Evolutionary conservation across 2,329 filamentous ascomycete species (phyloP).

Genomic region (Alternaria triticina): DNA sequence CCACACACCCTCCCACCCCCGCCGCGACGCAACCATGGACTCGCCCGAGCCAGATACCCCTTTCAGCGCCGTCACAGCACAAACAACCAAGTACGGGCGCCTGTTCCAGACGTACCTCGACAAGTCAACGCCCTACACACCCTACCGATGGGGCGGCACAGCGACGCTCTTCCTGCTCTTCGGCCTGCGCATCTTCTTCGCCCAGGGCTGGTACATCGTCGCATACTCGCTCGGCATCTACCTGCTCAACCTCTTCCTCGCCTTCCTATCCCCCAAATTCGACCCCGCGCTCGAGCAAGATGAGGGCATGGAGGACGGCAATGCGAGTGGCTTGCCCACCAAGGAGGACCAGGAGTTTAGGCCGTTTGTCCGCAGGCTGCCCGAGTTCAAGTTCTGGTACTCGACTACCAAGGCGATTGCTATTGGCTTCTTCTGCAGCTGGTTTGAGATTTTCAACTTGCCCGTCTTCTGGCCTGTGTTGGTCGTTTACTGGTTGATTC

Average conservation of each 20-base stretch:
- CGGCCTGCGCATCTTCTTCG: slow-evolving; percentile 85
- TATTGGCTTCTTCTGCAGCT: slow-evolving; percentile 86
- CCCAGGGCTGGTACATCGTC: slow-evolving; percentile 99
- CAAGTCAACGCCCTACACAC: slow-evolving; percentile 85
- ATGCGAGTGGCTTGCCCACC: slow-evolving; percentile 79
- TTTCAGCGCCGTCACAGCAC: slow-evolving; percentile 86
- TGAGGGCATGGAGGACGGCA: slow-evolving; percentile 93
- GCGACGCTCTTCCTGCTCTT: slow-evolving; percentile 77
- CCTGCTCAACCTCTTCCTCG: slow-evolving; percentile 97
- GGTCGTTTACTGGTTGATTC: slow-evolving; percentile 98
- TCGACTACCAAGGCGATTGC: slow-evolving; percentile 85
- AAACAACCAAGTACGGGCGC: slow-evolving; percentile 76
- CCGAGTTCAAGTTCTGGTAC: slow-evolving; percentile 99
- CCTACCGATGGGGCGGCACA: slow-evolving; percentile 92
- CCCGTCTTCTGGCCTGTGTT: slow-evolving; percentile 99
- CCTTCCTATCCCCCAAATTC: slow-evolving; percentile 98
- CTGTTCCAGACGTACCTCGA: slow-evolving; percentile 95
- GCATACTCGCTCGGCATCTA: slow-evolving; percentile 98
- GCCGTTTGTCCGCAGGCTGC: slow-evolving; percentile 92
- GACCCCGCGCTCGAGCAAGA: slow-evolving; percentile 95
- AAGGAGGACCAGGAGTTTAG: slow-evolving; percentile 98
- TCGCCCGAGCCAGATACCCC: slow-evolving; percentile 87
- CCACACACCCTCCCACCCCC: not conserved
- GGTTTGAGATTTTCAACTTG: slow-evolving; percentile 93
- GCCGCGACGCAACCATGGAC: slow-evolving; percentile 67